Conservation (phyloP, 805 yeast species). For the Hanseniaspora meyeri region DNA sequence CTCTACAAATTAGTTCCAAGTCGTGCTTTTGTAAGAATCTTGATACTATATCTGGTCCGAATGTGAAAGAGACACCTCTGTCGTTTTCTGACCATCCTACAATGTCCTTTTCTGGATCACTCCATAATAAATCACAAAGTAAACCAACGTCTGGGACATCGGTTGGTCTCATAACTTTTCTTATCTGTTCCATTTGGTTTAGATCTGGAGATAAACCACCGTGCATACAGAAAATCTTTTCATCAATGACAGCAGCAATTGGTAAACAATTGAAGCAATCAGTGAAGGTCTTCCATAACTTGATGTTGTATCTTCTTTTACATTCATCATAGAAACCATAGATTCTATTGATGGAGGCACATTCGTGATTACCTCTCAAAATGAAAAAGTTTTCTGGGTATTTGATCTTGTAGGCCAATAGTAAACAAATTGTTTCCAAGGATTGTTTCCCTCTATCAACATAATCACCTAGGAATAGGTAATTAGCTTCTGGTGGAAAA, state of each 20-base stretch:
- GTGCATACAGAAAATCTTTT: slow-evolving; percentile 96
- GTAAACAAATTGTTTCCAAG: slow-evolving; percentile 83
- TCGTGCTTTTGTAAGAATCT: slow-evolving; percentile 93
- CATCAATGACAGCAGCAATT: slow-evolving; percentile 95
- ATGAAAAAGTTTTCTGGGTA: slow-evolving; percentile 97
- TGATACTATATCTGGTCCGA: slow-evolving; percentile 98
- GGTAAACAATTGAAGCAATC: slow-evolving; percentile 98
- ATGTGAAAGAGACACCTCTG: slow-evolving; percentile 97
- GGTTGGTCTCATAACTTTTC: slow-evolving; percentile 98
- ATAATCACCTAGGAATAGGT: slow-evolving; percentile 89
- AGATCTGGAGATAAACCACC: slow-evolving; percentile 97
- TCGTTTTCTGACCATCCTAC: slow-evolving; percentile 99
- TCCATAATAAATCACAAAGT: slow-evolving; percentile 92
- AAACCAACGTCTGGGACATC: slow-evolving; percentile 97
- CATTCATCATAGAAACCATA: slow-evolving; percentile 98
- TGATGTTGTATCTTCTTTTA: slow-evolving; percentile 93
- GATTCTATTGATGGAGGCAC: slow-evolving; percentile 94
- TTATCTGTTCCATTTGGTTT: slow-evolving; percentile 95
- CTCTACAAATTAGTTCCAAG: slow-evolving; percentile 95
- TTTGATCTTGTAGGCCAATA: slow-evolving; percentile 91
- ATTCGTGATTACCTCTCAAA: slow-evolving; percentile 95
- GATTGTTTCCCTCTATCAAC: slow-evolving; percentile 98
- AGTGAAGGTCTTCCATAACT: slow-evolving; percentile 96
- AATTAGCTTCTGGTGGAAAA: slow-evolving; percentile 97
- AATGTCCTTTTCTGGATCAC: slow-evolving; percentile 96